Base-by-base conservation (phyloP, 169 alveolate species). In the Plasmodium gonderi region DNA sequence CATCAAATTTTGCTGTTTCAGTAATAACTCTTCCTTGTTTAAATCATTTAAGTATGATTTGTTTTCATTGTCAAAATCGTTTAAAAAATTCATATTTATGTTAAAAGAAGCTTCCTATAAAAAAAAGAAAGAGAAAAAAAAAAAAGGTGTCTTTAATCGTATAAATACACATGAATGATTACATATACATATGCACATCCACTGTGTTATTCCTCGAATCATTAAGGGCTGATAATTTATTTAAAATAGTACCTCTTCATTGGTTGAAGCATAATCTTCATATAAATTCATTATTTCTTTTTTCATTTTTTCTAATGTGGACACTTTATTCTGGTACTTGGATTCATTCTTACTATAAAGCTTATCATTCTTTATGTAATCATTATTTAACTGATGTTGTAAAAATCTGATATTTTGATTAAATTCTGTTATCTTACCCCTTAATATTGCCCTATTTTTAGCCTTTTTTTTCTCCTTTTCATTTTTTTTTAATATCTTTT, bases 1-100 rank as follows among this genome's bases (percentile, higher is more conserved):
- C 94, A 95, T 94, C 87, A 95, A 45, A 45, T 95, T 83, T n/a
- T 95, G 83, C 60, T 85, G 92, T 77, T 85, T 85, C 69, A 85
- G 20, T 42, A 85, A 17, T 29, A 85, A 26, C 72, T 72, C 87
- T 77, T 85, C 92, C 20, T 42, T 85, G 68, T 60, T 85, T 60
- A 85, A 54, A 9, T 75, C 87, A 38, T 54, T 85, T 67, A 85
- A 49, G 67, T 85, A 75, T 74, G 85, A n/a, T 12, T 47, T 47
- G 29, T 85, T 44, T 26, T 76, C 85, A 67, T 76, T 85, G 40
- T 60, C 92, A 29, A 74, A 64, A 65, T 74, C 85, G 79, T 85
- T 85, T 40, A 85, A 2, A 54, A 49, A 54, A 33, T 85, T 76
- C 87, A 85, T 85, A 23, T 36, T 72, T 60, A 85, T 85, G 72